Base-by-base conservation (phyloP, 352 stramenopile genomes). In the Globisporangium polare region DNA sequence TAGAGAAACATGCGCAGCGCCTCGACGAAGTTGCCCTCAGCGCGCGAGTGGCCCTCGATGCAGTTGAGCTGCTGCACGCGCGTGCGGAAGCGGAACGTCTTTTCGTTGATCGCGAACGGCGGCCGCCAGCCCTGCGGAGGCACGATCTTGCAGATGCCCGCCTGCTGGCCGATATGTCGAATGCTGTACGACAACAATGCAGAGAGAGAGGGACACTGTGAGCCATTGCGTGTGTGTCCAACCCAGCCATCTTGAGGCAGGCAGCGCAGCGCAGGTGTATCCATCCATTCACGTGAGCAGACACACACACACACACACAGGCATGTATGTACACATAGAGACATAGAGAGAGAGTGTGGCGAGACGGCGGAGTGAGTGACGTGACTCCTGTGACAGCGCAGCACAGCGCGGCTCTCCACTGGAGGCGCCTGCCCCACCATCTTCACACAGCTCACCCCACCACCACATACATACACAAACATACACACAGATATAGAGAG, bases 111-210 rank as follows among this genome's bases (percentile, higher is more conserved):
- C 42, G 89, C 80, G 56, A 91, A 96, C 24, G 85, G 86, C 15
- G 92, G 95, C 22, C 92, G 89, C 96, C 95, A 99, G 43, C 91
- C 97, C 27, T 74, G 58, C 0, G 97, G 97, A 59, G 97, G 97
- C 18, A 99, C 96, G 71, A 99, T 99, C 78, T 99, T 99, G 73
- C 90, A 98, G 65, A 99, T 99, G 27, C 97, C 97, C 56, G 96
- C 97, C 58, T 88, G 73, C 77, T 97, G 88, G 22, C 93, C 96
- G 53, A 97, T 91, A 51, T 90, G 78, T 31, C 91, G 80, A 69
- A 97, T 96, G 60, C 79, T 95, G 55, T 24, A 22, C 17, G 2
- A 20, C 18, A 20, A 4, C 7, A 46, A 1, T 22, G 5, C 17
- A n/a, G 26, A 15, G 9, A 24, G 12, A 52, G 10, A 59, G 8